A percentile compares a stretch with the other conserved stretches of the same genome.
Conservation (phyloP, 768 basidiomycete genomes). For the Tricholoma bakamatsutake region DNA sequence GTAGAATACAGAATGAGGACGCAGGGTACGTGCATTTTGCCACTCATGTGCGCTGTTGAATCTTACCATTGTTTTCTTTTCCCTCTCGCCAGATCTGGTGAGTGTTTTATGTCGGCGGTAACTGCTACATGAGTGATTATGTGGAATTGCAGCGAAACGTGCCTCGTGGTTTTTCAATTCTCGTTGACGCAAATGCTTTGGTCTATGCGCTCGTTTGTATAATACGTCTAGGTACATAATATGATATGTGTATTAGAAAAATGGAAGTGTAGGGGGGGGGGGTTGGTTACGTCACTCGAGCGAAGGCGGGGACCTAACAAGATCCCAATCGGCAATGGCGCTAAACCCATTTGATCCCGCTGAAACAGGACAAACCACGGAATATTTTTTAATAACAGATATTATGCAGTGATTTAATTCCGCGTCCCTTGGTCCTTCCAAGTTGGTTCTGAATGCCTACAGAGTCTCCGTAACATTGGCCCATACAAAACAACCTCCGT, state of each 20-base stretch:
- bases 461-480: not conserved
- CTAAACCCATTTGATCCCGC: conserved; percentile 30
- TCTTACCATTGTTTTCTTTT: conserved; percentile 8
- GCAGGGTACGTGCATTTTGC: conserved; percentile 37
- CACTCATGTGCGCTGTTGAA: conserved; percentile 9
- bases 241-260: not conserved
- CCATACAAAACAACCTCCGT: not conserved
- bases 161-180: conserved; percentile 94
- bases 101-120: conserved; percentile 20
- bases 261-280: not conserved
- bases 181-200: conserved; percentile 37
- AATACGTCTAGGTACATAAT: conserved; percentile 6
- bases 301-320: conserved; percentile 29
- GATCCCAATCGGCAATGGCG: conserved; percentile 18
- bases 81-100: conserved; percentile 31
- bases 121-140: conserved; percentile 8
- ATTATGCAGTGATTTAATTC: conserved; percentile 22
- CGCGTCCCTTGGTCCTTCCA: conserved; percentile 8
- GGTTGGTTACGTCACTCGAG: conserved; percentile 13
- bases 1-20: conserved; percentile 80
- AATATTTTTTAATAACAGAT: conserved; percentile 23
- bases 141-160: conserved; percentile 61
- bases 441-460: conserved; percentile 7
- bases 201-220: not conserved
- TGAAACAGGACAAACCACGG: conserved; percentile 30